Percentiles rank a stretch among this genome's conserved stretches.
Conservation (phyloP, 2,329 filamentous ascomycete species). For the Ascochyta koolunga region DNA sequence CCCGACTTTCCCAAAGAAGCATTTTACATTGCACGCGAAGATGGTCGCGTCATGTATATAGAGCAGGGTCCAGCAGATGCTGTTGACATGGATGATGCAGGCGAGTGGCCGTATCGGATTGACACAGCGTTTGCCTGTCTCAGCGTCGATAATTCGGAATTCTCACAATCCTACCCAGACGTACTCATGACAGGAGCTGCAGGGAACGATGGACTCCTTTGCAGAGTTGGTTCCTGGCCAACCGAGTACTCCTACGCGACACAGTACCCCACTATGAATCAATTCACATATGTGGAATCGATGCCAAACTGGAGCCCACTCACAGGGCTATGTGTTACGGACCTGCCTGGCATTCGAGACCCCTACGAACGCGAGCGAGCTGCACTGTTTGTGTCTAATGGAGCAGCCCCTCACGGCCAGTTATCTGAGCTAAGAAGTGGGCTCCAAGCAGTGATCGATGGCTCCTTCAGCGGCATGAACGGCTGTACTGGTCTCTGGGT, state of each 20-base stretch:
- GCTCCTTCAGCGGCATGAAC: slow-evolving; percentile 36
- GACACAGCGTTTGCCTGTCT: slow-evolving; percentile 79
- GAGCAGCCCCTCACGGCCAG: slow-evolving; percentile 51
- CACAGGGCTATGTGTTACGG: slow-evolving; percentile 53
- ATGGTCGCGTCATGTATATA: slow-evolving; percentile 77
- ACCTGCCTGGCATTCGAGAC: slow-evolving; percentile 27
- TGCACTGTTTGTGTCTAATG: slow-evolving; percentile 50
- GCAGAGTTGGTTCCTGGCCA: slow-evolving; percentile 63
- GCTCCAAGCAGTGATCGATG: slow-evolving; percentile 46
- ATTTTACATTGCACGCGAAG: slow-evolving; percentile 86
- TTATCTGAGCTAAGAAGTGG: slow-evolving; percentile 53
- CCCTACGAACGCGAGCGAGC: slow-evolving; percentile 30
- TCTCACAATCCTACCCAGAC: slow-evolving; percentile 67
- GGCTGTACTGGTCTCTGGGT: slow-evolving; percentile 49
- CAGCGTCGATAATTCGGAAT: slow-evolving; percentile 56
- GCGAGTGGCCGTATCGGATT: slow-evolving; percentile 72
- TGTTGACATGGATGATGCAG: slow-evolving; percentile 51
- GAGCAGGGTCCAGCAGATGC: slow-evolving; percentile 61
- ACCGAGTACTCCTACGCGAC: slow-evolving; percentile 57
- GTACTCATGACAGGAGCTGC: slow-evolving; percentile 81
- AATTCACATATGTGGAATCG: slow-evolving; percentile 59
- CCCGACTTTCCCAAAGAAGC: slow-evolving; percentile 68
- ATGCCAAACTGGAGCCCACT: slow-evolving; percentile 68
- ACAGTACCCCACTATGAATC: slow-evolving; percentile 54
- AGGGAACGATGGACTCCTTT: slow-evolving; percentile 77